Percentiles rank a stretch among this genome's conserved stretches.
phyloP scores from a whole-genome alignment of 192 early-diverging fungal genomes.

The Coemansia erecta region DNA sequence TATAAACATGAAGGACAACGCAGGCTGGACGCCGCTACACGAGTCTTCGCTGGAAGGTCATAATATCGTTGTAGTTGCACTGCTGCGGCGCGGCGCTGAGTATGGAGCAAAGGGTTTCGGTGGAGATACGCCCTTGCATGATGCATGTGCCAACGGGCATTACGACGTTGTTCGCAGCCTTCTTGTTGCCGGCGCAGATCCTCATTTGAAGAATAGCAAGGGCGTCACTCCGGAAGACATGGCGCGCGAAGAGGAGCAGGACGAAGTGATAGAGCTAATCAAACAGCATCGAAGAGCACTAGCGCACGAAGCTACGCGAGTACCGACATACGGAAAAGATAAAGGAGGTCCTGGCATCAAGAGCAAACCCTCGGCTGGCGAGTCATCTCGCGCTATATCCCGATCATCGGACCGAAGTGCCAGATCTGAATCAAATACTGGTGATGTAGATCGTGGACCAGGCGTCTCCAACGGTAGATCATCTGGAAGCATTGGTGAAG shows the following conservation, averaged over 20 bases:
- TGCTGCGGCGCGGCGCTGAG: slow-evolving; percentile 60
- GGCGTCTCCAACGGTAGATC: too few relatives aligned
- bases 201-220: slow-evolving; percentile 37
- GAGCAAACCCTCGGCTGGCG: too few relatives aligned
- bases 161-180: slow-evolving; percentile 39
- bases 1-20: slow-evolving; percentile 64
- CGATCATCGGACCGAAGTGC: too few relatives aligned
- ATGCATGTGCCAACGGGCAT: slow-evolving; percentile 61
- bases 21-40: slow-evolving; percentile 67
- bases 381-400: too few relatives aligned
- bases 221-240: slow-evolving; percentile 56
- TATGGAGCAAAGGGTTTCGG: slow-evolving; percentile 59
- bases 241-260: slow-evolving; percentile 50
- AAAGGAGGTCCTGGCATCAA: too few relatives aligned
- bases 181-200: slow-evolving; percentile 36
- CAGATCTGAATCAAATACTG: too few relatives aligned
- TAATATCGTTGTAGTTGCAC: slow-evolving; percentile 23
- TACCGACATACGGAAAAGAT: too few relatives aligned
- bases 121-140: slow-evolving; percentile 63
- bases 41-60: slow-evolving; percentile 62
- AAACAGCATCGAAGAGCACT: slow-evolving; percentile 10
- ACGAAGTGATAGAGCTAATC: slow-evolving; percentile 34
- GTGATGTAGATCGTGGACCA: too few relatives aligned
- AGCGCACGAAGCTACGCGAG: background rate
- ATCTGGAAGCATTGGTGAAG: too few relatives aligned